phyloP scores from a whole-genome alignment of 2,329 filamentous ascomycete species.

The Fusarium guadeloupense region DNA sequence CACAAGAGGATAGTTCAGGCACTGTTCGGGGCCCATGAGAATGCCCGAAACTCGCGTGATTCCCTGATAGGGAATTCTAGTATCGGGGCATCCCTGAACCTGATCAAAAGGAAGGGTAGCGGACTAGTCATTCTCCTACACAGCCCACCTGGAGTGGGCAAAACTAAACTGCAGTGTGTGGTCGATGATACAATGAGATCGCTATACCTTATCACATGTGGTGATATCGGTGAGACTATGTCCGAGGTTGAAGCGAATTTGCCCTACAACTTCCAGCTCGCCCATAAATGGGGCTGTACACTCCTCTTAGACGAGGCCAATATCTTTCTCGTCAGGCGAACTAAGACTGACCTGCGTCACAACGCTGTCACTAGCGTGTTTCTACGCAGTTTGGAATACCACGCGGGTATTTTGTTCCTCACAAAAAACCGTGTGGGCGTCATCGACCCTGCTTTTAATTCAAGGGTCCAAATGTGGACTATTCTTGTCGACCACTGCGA shows the following conservation, averaged over 20 bases:
- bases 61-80: not conserved
- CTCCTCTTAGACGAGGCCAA: slow-evolving; percentile 19
- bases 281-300: slow-evolving; percentile 17
- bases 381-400: slow-evolving; percentile 82
- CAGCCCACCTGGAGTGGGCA: slow-evolving; percentile 9
- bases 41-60: not conserved
- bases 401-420: slow-evolving; percentile 84
- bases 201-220: slow-evolving; percentile 14
- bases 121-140: slow-evolving; percentile 13
- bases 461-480: slow-evolving; percentile 10
- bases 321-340: slow-evolving; percentile 8
- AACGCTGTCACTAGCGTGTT: slow-evolving; percentile 67
- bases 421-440: slow-evolving; percentile 80
- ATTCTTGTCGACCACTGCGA: too few species aligned
- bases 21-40: slow-evolving; percentile 29
- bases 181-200: slow-evolving; percentile 13
- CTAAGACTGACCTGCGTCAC: not conserved
- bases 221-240: slow-evolving; percentile 11
- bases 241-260: slow-evolving; percentile 7
- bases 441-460: slow-evolving; percentile 12
- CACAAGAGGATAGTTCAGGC: slow-evolving; percentile 19
- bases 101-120: slow-evolving; percentile 23
- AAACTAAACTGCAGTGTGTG: slow-evolving; percentile 15
- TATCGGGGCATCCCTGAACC: slow-evolving; percentile 8
- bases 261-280: slow-evolving; percentile 4